Evolutionary conservation across 2,329 filamentous ascomycete genomes (phyloP).

Genomic region (Alternaria dauci): DNA sequence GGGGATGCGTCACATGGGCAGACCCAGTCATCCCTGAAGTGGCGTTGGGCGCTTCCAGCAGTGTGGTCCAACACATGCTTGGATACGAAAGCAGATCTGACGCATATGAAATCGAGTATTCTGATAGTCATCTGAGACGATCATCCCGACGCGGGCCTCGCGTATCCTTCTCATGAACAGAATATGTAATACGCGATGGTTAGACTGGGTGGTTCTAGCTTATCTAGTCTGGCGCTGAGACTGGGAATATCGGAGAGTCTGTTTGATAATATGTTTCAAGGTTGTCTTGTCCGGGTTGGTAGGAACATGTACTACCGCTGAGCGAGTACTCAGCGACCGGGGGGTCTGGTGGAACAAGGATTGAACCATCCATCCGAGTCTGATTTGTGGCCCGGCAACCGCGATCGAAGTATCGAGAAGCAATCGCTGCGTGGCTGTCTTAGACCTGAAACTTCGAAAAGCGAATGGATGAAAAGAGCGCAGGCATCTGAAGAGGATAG

Average conservation of each 20-base stretch:
- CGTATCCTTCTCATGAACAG: neutral
- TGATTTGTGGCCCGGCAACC: neutral
- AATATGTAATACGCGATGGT: neutral
- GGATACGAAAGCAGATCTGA: constrained; percentile 22
- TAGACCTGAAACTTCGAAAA: constrained; percentile 14
- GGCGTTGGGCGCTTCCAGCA: constrained; percentile 20
- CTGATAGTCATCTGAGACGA: constrained; percentile 25
- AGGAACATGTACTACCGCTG: neutral
- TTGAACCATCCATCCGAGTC: neutral
- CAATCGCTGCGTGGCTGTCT: constrained; percentile 2
- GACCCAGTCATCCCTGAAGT: constrained; percentile 16
- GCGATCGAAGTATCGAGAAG: neutral
- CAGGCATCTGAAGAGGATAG: constrained; percentile 22
- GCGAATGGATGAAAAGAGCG: constrained; percentile 19
- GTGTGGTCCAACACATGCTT: constrained; percentile 24
- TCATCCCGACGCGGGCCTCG: constrained; percentile 1
- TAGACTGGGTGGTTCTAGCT: neutral
- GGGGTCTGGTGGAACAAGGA: neutral
- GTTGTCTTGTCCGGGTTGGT: neutral
- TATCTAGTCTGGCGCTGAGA: neutral
- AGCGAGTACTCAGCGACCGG: neutral
- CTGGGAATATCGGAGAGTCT: neutral
- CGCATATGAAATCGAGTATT: constrained; percentile 14
- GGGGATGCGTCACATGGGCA: constrained; percentile 28
- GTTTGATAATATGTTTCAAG: neutral